A percentile compares a stretch with the other conserved stretches of the same genome.
phyloP scores from a whole-genome alignment of 176 grass and related monocot species.

The Rhynchospora breviuscula region DNA sequence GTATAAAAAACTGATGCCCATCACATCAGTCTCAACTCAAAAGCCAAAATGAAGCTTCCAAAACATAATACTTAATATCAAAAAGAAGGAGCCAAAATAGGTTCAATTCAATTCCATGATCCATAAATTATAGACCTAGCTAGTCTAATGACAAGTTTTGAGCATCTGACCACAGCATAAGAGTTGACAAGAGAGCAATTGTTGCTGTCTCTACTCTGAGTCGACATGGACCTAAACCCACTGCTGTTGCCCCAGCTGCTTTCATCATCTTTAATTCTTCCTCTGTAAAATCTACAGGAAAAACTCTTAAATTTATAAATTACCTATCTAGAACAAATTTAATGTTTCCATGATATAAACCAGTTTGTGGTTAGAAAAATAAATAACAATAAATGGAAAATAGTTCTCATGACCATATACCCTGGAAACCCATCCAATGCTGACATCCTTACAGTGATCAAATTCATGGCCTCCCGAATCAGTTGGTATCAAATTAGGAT shows the following conservation, averaged over 20 bases:
- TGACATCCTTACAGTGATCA: not conserved
- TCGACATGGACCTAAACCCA: slow-evolving; percentile 68
- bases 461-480: not conserved
- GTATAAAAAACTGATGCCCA: not conserved
- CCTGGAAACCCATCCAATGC: not conserved
- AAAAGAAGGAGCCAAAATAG: not conserved
- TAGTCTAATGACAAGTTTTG: slow-evolving; percentile 3
- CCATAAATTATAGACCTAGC: not conserved
- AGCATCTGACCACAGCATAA: slow-evolving; percentile 92
- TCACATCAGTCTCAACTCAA: not conserved
- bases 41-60: not conserved
- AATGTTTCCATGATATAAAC: not conserved
- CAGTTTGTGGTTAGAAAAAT: not conserved
- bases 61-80: not conserved
- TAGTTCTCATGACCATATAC: not conserved
- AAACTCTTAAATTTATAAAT: not conserved
- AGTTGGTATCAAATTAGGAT: not conserved
- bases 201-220: slow-evolving; percentile 87
- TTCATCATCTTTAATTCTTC: slow-evolving; percentile 66
- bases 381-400: not conserved
- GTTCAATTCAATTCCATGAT: not conserved
- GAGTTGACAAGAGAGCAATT: slow-evolving; percentile 55
- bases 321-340: not conserved
- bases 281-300: slow-evolving; percentile 63
- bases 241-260: slow-evolving; percentile 46